Evolutionary conservation across 345 rosid species (phyloP).

Genomic region (Leavenworthia alabamica): DNA sequence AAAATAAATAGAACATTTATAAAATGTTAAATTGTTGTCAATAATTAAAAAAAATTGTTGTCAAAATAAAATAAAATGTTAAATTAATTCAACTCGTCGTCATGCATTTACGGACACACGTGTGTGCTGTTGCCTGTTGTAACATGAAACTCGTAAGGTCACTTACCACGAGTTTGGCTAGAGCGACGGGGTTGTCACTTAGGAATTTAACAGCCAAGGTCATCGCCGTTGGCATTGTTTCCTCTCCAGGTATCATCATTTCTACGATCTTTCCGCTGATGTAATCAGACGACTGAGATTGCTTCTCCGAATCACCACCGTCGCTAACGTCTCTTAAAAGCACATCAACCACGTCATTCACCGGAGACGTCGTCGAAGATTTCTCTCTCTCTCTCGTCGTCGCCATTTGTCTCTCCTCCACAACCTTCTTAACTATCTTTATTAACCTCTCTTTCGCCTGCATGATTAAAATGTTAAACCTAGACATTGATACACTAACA

Average conservation of each 20-base stretch:
- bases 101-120: constrained; percentile 3
- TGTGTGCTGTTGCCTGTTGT: constrained; percentile 1
- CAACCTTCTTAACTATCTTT: constrained; percentile 58
- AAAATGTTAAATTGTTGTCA: too few relatives aligned
- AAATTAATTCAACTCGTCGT: too few relatives aligned
- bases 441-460: constrained; percentile 73
- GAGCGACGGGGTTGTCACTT: constrained; percentile 55
- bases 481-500: not conserved
- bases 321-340: constrained; percentile 43
- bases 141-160: not conserved
- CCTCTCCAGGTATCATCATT: constrained; percentile 98
- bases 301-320: constrained; percentile 42
- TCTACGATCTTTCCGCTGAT: constrained; percentile 67
- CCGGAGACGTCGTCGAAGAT: constrained; percentile 6
- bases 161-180: constrained; percentile 58
- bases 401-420: constrained; percentile 44
- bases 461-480: constrained; percentile 16
- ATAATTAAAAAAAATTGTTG: too few relatives aligned
- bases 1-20: not conserved
- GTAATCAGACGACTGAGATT: constrained; percentile 62
- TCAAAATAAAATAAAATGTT: too few relatives aligned
- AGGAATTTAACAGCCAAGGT: constrained; percentile 82
- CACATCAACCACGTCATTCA: constrained; percentile 59
- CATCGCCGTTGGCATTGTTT: constrained; percentile 84
- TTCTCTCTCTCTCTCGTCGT: constrained; percentile 16